Percentiles rank a stretch among this genome's conserved stretches.
Conservation (phyloP, 768 basidiomycete species). For the Gymnopilus dilepis region DNA sequence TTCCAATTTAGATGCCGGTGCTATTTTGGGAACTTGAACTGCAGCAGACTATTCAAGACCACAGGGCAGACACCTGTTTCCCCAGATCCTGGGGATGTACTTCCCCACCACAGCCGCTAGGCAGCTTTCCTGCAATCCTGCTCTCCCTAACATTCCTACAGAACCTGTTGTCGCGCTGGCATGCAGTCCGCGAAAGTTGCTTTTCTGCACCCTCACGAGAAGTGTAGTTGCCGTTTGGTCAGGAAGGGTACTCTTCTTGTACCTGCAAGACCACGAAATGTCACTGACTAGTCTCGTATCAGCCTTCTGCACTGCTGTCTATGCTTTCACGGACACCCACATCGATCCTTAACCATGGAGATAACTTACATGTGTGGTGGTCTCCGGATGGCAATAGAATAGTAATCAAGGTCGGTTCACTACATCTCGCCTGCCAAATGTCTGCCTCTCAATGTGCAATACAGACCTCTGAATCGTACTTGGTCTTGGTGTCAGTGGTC, state of each 20-base stretch:
- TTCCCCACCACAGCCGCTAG: constrained; percentile 83
- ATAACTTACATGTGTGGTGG: constrained; percentile 78
- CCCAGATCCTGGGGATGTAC: constrained; percentile 58
- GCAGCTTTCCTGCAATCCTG: constrained; percentile 72
- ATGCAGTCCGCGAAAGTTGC: constrained; percentile 74
- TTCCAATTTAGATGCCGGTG: constrained; percentile 13
- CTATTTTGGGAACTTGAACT: constrained; percentile 24
- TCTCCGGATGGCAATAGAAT: constrained; percentile 81
- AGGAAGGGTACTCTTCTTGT: constrained; percentile 54
- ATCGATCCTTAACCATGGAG: constrained; percentile 85
- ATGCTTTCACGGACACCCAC: constrained; percentile 76
- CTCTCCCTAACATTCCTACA: constrained; percentile 64
- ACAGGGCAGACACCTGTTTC: neutral
- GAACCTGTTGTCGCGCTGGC: constrained; percentile 63
- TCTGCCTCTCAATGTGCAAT: neutral
- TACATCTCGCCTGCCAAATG: neutral
- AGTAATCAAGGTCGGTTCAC: constrained; percentile 72
- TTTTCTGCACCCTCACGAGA: constrained; percentile 78
- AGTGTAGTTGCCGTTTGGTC: constrained; percentile 81
- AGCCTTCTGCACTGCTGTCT: constrained; percentile 78
- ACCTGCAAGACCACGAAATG: neutral
- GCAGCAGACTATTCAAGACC: neutral
- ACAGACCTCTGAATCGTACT: constrained; percentile 83
- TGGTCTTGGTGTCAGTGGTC: constrained; percentile 75
- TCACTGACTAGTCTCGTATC: constrained; percentile 5